phyloP scores from a whole-genome alignment of 2,329 filamentous ascomycete genomes.

The Dothistroma pini region DNA sequence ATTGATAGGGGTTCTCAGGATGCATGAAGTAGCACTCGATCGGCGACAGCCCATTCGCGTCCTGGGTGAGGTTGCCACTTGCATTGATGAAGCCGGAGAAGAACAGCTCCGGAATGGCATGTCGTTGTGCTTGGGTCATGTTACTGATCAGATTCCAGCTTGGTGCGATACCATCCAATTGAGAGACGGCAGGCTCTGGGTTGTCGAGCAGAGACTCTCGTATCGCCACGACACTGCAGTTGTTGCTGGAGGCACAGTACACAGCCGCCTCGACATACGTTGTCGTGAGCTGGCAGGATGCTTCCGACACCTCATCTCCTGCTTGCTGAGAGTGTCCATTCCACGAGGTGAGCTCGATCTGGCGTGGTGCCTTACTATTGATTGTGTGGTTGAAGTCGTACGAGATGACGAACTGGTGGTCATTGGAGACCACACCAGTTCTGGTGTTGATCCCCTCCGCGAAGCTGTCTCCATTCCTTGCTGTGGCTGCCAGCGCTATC shows the following conservation, averaged over 20 bases:
- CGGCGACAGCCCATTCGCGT: constrained; percentile 8
- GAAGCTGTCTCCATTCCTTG: not conserved
- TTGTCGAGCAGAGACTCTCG: constrained; percentile 9
- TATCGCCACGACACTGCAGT: constrained; percentile 10
- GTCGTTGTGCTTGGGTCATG: constrained; percentile 4
- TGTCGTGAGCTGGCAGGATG: constrained; percentile 9
- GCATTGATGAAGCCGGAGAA: constrained; percentile 10
- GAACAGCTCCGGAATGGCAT: constrained; percentile 12
- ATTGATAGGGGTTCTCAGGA: constrained; percentile 9
- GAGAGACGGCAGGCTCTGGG: constrained; percentile 6
- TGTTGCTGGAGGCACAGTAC: constrained; percentile 7
- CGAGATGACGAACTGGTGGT: constrained; percentile 5
- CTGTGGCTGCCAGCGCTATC: not conserved
- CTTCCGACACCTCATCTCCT: constrained; percentile 3
- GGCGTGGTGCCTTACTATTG: constrained; percentile 9
- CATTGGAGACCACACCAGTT: constrained; percentile 11
- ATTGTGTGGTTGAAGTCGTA: constrained; percentile 12
- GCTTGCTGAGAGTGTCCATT: not conserved
- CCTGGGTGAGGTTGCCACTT: constrained; percentile 7
- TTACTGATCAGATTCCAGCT: constrained; percentile 6
- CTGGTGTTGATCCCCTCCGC: constrained; percentile 1
- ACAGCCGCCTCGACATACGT: constrained; percentile 11
- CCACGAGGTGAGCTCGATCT: constrained; percentile 9
- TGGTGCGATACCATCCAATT: constrained; percentile 10
- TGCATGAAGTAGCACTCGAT: constrained; percentile 13